Percentiles rank a stretch among this genome's conserved stretches.
phyloP scores from a whole-genome alignment of 352 stramenopile genomes.

The Phytophthora fragariae region DNA sequence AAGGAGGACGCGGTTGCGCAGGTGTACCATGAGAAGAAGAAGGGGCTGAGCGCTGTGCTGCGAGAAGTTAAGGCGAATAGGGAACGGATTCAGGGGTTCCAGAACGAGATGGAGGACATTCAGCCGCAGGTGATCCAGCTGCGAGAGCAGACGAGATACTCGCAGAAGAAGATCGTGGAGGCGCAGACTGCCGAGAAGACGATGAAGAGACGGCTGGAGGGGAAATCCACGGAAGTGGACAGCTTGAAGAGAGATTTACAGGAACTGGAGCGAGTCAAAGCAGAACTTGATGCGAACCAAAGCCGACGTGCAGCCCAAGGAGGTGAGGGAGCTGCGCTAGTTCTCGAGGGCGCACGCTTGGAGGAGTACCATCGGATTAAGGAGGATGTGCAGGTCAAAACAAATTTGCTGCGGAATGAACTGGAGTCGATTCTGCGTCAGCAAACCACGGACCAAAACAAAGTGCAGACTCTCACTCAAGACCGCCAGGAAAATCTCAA shows the following conservation, averaged over 20 bases:
- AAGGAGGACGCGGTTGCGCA: constrained; percentile 61
- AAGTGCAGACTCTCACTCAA: constrained; percentile 73
- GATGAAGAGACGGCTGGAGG: constrained; percentile 81
- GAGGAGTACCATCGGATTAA: constrained; percentile 90
- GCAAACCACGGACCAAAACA: constrained; percentile 74
- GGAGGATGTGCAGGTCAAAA: constrained; percentile 74
- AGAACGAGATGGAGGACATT: constrained; percentile 88
- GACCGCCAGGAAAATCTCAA: constrained; percentile 80
- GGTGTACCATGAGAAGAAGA: constrained; percentile 79
- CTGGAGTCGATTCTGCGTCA: constrained; percentile 75
- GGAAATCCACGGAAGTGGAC: constrained; percentile 87
- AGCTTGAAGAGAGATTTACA: constrained; percentile 75
- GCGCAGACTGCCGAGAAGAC: constrained; percentile 53
- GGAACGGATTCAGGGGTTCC: constrained; percentile 75
- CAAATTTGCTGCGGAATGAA: constrained; percentile 71
- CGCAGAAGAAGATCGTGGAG: constrained; percentile 71
- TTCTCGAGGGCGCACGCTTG: constrained; percentile 69
- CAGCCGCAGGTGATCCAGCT: constrained; percentile 82
- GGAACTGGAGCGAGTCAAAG: constrained; percentile 68
- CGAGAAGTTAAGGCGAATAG: constrained; percentile 71
- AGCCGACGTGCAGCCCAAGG: constrained; percentile 41
- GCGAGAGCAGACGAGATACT: constrained; percentile 91
- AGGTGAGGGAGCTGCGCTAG: constrained; percentile 54
- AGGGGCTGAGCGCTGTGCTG: constrained; percentile 59
- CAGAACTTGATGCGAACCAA: constrained; percentile 59